Evolutionary conservation across 176 grass and related monocot genomes (phyloP).

Genomic region (Avena sativa): DNA sequence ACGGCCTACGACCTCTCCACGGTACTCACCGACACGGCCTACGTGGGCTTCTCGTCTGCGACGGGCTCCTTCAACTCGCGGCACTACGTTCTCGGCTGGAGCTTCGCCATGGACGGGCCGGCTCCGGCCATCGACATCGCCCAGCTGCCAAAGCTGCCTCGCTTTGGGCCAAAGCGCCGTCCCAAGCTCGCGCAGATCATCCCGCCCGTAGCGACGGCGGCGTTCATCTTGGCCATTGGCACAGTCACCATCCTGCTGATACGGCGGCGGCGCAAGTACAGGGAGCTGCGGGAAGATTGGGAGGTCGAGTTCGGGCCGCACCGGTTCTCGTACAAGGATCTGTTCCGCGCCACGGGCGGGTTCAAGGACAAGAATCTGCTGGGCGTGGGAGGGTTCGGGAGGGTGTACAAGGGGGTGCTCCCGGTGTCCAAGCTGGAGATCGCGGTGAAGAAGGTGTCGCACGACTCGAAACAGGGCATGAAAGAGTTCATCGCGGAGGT

Average conservation of each 20-base stretch:
- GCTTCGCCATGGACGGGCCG: conserved; percentile 7
- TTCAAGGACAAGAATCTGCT: conserved; percentile 27
- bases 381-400: conserved; percentile 13
- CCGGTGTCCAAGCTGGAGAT: neutral
- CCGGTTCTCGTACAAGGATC: conserved; percentile 19
- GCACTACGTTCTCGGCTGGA: conserved; percentile 20
- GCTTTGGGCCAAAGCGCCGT: neutral
- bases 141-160: conserved; percentile 11
- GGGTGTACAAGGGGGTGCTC: conserved; percentile 11
- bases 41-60: conserved; percentile 19
- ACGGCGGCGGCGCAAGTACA: conserved; percentile 12
- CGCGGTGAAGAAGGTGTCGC: conserved; percentile 13
- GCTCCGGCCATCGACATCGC: conserved; percentile 25
- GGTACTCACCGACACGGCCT: conserved; percentile 24
- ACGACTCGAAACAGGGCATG: conserved; percentile 18
- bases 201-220: conserved; percentile 1
- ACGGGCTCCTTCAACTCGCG: conserved; percentile 17
- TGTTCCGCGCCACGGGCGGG: neutral
- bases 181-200: neutral
- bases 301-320: conserved; percentile 29
- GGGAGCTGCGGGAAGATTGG: conserved; percentile 12
- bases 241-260: neutral
- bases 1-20: neutral
- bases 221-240: conserved; percentile 6
- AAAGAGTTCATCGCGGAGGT: conserved; percentile 23